Conservation (phyloP, 2,329 filamentous ascomycete genomes). For the Ilyonectria destructans region DNA sequence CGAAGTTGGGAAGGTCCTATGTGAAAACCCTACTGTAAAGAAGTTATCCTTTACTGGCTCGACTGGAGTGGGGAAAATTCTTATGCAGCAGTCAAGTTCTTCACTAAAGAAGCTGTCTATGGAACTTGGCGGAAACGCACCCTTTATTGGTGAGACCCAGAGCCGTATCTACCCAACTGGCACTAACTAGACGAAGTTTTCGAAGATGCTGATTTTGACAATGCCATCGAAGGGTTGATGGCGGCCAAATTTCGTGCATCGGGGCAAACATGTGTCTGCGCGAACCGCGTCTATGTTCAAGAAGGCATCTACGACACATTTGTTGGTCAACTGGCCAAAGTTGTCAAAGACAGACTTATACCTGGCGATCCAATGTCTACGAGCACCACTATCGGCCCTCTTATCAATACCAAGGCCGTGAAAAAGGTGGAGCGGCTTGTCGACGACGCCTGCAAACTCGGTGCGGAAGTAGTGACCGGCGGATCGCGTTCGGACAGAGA, state of each 20-base stretch:
- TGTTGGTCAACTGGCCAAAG: conserved; percentile 61
- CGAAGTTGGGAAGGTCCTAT: conserved; percentile 75
- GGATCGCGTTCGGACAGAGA: conserved; percentile 66
- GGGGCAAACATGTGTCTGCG: conserved; percentile 79
- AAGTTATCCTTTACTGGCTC: conserved; percentile 82
- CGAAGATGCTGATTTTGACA: conserved; percentile 75
- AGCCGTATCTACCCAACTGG: no score
- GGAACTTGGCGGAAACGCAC: conserved; percentile 77
- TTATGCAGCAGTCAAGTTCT: conserved; percentile 78
- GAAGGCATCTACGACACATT: conserved; percentile 55
- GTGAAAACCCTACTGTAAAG: conserved; percentile 60
- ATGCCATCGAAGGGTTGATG: conserved; percentile 75
- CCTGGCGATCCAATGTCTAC: conserved; percentile 69
- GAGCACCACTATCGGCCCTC: conserved; percentile 70
- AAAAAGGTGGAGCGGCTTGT: conserved; percentile 74
- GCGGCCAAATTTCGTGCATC: conserved; percentile 78
- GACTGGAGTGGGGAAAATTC: conserved; percentile 57
- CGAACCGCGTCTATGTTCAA: conserved; percentile 73
- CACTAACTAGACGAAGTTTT: no score
- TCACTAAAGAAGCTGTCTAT: conserved; percentile 81
- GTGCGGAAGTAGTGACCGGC: conserved; percentile 69
- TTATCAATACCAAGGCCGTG: conserved; percentile 76
- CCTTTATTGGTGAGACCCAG: neutral
- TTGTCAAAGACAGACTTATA: conserved; percentile 67
- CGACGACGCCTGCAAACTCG: conserved; percentile 71